Evolutionary conservation across 345 rosid genomes (phyloP), one percentile per base, ranked within the genome.

Genomic region (Heritiera fomes): DNA sequence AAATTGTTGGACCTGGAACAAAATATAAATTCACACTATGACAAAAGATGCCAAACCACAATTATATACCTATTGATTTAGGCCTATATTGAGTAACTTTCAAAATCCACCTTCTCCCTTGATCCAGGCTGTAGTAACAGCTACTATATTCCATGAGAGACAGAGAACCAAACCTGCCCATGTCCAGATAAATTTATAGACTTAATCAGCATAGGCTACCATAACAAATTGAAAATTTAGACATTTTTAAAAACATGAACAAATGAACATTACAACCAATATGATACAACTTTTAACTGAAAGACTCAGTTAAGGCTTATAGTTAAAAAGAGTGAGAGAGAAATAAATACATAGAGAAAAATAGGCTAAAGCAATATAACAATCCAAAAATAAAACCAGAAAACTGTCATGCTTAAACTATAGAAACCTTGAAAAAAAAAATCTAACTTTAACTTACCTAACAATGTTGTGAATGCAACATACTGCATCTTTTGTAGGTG

Each of bases 81-180:
- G 6, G 70, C 67, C 49, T 32, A 75, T 32, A 28, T 30, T 30
- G 11, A 45, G 77, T 17, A 76, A 58, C 55, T 34, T 76, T 70
- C 61, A 77, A 34, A 30, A 67, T 78, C 52, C 77, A 97, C 99
- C 98, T 90, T 88, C 96, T 77, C 98, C 99, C 73, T 90, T 91
- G 78, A 89, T 90, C 99, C 98, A 94, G 81, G 94, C 95, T 77
- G 86, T 79, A 49, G 99, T 93, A 68, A 90, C 89, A 49, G 98
- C 99, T 59, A 94, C 83, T 80, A 97, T 71, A 86, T 97, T 97
- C 98, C 98, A 97, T 65, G 85, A 72, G 55, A 97, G 95, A 82
- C 98, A 93, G 18, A 71, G 77, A 83, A 88, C 46, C 88, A 97
- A 84, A 34, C 99, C 99, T 97, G 93, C 84, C 82, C 7, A 78